Evolutionary conservation across 2,329 filamentous ascomycete genomes (phyloP).

Genomic region (Paracoccidioides brasiliensis): DNA sequence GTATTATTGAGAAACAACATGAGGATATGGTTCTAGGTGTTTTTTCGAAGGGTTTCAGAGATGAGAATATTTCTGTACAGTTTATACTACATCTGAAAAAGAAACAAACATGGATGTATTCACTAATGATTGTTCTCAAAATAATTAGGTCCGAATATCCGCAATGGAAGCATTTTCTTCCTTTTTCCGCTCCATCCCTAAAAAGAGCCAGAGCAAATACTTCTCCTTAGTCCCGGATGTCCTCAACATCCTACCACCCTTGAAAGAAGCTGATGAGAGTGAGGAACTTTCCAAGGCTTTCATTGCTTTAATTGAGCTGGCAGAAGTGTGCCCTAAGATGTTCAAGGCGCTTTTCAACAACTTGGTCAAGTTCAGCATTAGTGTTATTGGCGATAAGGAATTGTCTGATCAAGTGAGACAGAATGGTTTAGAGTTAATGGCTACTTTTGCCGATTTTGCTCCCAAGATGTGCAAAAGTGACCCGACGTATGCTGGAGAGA

Average conservation of each 20-base stretch:
- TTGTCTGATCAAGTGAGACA: slow-evolving; percentile 80
- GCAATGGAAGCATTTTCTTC: slow-evolving; percentile 95
- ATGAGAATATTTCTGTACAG: slow-evolving; percentile 62
- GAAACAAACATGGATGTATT: slow-evolving; percentile 2
- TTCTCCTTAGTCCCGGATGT: slow-evolving; percentile 77
- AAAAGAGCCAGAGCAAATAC: slow-evolving; percentile 82
- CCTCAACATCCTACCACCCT: slow-evolving; percentile 82
- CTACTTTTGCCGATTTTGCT: slow-evolving; percentile 90
- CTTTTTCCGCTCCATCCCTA: slow-evolving; percentile 83
- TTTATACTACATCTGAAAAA: neutral
- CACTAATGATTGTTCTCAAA: slow-evolving; percentile 9
- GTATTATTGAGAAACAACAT: slow-evolving; percentile 91
- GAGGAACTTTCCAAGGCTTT: slow-evolving; percentile 85
- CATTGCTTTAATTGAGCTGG: slow-evolving; percentile 81
- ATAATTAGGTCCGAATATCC: slow-evolving; percentile 60
- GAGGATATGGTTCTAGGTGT: slow-evolving; percentile 79
- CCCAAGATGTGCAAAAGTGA: slow-evolving; percentile 94
- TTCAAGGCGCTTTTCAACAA: slow-evolving; percentile 91
- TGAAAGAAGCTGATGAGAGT: slow-evolving; percentile 83
- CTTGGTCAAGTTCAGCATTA: slow-evolving; percentile 82
- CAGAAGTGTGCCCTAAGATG: slow-evolving; percentile 92
- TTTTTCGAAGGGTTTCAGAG: slow-evolving; percentile 84
- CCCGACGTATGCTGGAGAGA: slow-evolving; percentile 76
- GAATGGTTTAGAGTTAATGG: slow-evolving; percentile 93
- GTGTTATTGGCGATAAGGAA: slow-evolving; percentile 92